Conservation (phyloP, 139 green algal genomes). For the Picochlorum sp. region DNA sequence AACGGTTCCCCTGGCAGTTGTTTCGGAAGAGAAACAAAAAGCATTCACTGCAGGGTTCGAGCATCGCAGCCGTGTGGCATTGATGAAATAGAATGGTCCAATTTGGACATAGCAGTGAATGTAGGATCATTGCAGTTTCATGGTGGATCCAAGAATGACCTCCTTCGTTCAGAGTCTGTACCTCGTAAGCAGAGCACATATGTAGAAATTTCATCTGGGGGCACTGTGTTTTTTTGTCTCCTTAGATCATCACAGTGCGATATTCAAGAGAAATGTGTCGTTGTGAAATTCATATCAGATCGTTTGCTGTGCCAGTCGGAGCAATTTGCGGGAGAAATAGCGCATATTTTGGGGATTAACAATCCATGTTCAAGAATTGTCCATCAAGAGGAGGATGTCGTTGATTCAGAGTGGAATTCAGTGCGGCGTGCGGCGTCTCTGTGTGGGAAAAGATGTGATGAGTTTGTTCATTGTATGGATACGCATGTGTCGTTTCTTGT, state of each 20-base stretch:
- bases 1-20: background rate
- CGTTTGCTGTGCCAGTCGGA: slow-evolving; percentile 53
- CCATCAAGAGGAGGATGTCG: slow-evolving; percentile 1
- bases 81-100: background rate
- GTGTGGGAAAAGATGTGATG: background rate
- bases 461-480: slow-evolving; percentile 44
- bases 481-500: slow-evolving; percentile 8
- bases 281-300: slow-evolving; percentile 60
- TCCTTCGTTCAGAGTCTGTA: background rate
- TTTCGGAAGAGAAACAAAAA: too few relatives aligned
- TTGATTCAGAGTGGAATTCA: slow-evolving; percentile 32
- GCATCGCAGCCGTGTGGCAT: background rate
- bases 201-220: slow-evolving; percentile 65
- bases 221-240: slow-evolving; percentile 68
- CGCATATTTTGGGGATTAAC: slow-evolving; percentile 55
- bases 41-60: background rate
- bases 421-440: background rate
- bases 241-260: slow-evolving; percentile 25
- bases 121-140: background rate
- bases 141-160: background rate
- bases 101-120: background rate
- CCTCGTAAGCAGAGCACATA: background rate
- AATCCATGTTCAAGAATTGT: slow-evolving; percentile 59
- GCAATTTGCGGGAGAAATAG: slow-evolving; percentile 76
- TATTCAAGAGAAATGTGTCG: slow-evolving; percentile 14